Evolutionary conservation across 257 asterid genomes (phyloP), one percentile per base, ranked within the genome.

Genomic region (Nemophila menziesii): DNA sequence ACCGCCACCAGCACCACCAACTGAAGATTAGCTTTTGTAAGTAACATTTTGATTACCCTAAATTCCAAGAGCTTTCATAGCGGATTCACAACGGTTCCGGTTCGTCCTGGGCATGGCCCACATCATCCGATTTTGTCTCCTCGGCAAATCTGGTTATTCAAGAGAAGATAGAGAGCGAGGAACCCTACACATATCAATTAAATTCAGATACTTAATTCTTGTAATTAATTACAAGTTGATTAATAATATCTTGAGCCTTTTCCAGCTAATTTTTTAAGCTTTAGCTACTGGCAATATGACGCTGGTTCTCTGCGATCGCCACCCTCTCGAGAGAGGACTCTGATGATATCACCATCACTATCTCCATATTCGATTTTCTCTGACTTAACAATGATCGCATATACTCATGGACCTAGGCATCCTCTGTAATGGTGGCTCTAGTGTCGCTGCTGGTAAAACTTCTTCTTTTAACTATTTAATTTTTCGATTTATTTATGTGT

Each of bases 381-480:
- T 53, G 68, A 47, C 58, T 60, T 40, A 56, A 34, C 72, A 51
- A 79, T 83, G 93, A 66, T 66, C 37, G 77, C 56, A 44, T 82
- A 83, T 38, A 34, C 82, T 63, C 94, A 77, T 61, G 63, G 65
- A 54, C 78, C 74, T 69, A 75, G 73, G 82, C 19, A 75, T 80
- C 29, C 75, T 87, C 29, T 87, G 95, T 72, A 83, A 87, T 64
- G 97, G 93, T 17, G 93, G 83, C 44, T 93, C 95, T 11, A 95
- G 97, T 44, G 95, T 92, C 18, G 97, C 95, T 13, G 97, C 97
- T 15, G 97, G 95, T 87, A n/a, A 71, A 11, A 16, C 10, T 47
- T 29, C n/a, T 18, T 33, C 3, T 7, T 2, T n/a, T 23, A 2
- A 16, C 5, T 13, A 11, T 39, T 15, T 6, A 29, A 8, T 22